These are phyloP conservation scores for Flaveria brownii DNA, from an alignment of 129 eudicot species.

Conservation along the genomic window DNA sequence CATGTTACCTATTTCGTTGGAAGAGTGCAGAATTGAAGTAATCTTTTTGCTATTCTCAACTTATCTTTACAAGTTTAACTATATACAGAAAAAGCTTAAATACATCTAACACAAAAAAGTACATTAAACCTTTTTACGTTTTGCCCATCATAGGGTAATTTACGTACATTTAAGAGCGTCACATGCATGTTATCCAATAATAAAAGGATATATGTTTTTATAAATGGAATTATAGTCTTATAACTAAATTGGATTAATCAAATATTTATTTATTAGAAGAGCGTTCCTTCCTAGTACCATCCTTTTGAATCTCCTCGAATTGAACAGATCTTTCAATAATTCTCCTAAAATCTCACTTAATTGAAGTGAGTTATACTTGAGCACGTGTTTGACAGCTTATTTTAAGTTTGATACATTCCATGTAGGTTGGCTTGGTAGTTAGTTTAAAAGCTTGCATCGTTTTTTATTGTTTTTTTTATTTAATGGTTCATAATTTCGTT, in stretches of 20 bases:
- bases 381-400: slow-evolving; percentile 58
- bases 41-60: no score
- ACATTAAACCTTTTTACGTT: neutral
- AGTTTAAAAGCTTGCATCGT: slow-evolving; percentile 2
- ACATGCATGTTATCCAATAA: neutral
- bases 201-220: neutral
- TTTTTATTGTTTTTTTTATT: neutral
- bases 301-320: slow-evolving; percentile 35
- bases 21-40: no score
- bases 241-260: neutral
- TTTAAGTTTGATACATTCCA: slow-evolving; percentile 44
- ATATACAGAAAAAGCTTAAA: no score
- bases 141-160: neutral
- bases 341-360: slow-evolving; percentile 29
- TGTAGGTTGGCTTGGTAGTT: slow-evolving; percentile 30
- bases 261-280: neutral
- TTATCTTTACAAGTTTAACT: no score
- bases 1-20: no score
- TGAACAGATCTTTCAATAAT: slow-evolving; percentile 27
- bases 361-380: slow-evolving; percentile 34
- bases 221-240: neutral
- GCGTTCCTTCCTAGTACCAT: slow-evolving; percentile 33
- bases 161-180: neutral
- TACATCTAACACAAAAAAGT: neutral
- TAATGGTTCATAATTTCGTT: no score